Evolutionary conservation across 352 stramenopile genomes (phyloP).

Genomic region (Globisporangium orthogonon): DNA sequence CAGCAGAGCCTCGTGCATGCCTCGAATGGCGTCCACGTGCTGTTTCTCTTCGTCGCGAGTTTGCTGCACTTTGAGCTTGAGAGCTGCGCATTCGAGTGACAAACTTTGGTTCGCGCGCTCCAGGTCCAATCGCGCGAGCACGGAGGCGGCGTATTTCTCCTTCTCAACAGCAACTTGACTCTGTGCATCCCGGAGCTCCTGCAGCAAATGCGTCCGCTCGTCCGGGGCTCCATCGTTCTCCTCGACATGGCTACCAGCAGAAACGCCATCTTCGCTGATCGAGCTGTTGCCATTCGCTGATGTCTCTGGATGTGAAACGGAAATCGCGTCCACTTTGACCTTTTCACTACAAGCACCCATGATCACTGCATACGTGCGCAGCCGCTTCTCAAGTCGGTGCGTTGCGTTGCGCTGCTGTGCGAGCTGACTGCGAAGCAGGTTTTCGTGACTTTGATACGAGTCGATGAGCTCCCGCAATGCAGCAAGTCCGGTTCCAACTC

Average conservation of each 20-base stretch:
- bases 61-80: slow-evolving; percentile 10
- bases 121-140: slow-evolving; percentile 16
- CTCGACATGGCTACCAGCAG: too few species aligned
- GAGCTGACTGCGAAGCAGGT: not conserved
- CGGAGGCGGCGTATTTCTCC: slow-evolving; percentile 11
- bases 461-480: not conserved
- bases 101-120: slow-evolving; percentile 15
- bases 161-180: not conserved
- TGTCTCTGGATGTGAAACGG: not conserved
- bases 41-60: not conserved
- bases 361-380: not conserved
- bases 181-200: not conserved
- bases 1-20: slow-evolving; percentile 38
- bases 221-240: not conserved
- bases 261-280: not conserved
- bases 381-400: not conserved
- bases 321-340: not conserved
- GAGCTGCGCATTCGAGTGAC: not conserved
- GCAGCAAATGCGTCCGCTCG: not conserved
- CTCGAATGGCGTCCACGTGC: slow-evolving; percentile 13
- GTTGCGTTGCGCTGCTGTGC: not conserved
- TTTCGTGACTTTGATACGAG: not conserved
- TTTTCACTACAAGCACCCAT: too few species aligned
- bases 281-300: not conserved
- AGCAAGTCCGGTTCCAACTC: not conserved